Evolutionary conservation across 2,329 filamentous ascomycete species (phyloP).

Genomic region (Aaosphaeria pasadenensis): DNA sequence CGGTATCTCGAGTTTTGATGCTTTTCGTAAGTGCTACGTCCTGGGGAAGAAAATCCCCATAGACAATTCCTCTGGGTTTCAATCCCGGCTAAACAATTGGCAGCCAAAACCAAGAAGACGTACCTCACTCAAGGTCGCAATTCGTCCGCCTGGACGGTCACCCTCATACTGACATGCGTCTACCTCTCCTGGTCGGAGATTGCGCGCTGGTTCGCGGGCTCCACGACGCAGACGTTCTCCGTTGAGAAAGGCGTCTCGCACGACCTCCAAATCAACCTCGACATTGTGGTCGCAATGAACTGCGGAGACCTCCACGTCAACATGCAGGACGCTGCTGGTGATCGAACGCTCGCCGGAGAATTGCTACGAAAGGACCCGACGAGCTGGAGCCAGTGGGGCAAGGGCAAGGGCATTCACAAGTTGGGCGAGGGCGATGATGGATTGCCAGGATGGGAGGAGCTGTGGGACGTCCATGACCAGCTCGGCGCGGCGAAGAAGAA

Average conservation of each 20-base stretch:
- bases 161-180: conserved; percentile 71
- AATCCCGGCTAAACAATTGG: neutral
- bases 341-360: conserved; percentile 80
- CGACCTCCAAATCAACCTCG: conserved; percentile 89
- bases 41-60: too few relatives aligned
- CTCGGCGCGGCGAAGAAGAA: conserved; percentile 69
- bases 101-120: conserved; percentile 93
- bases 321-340: conserved; percentile 91
- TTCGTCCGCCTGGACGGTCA: conserved; percentile 91
- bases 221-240: conserved; percentile 83
- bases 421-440: conserved; percentile 39
- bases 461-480: conserved; percentile 91
- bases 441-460: conserved; percentile 51
- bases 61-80: too few relatives aligned
- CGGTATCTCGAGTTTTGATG: conserved; percentile 79
- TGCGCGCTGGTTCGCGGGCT: conserved; percentile 76
- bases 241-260: conserved; percentile 90
- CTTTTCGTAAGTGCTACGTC: conserved; percentile 70
- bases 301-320: conserved; percentile 91
- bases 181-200: conserved; percentile 77
- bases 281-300: conserved; percentile 86
- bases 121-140: conserved; percentile 81
- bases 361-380: conserved; percentile 74
- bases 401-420: conserved; percentile 58
- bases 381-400: conserved; percentile 78